Evolutionary conservation across 2,329 filamentous ascomycete species (phyloP).

Genomic region (Furcasterigmium sp.): DNA sequence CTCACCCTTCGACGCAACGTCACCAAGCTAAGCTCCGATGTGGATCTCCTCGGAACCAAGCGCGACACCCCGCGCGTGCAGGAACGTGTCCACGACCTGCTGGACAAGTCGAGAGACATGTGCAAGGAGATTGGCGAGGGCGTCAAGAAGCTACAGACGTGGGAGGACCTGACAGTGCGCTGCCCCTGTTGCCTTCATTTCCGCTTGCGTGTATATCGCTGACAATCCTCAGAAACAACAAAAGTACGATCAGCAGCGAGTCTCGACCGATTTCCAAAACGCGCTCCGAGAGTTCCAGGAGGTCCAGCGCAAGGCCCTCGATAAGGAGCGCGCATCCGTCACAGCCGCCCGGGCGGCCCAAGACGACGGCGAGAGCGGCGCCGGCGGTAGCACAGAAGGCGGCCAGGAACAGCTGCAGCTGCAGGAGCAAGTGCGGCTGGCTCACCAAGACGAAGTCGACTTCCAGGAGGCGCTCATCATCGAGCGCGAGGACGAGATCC

Average conservation of each 20-base stretch:
- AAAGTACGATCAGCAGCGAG: constrained; percentile 93
- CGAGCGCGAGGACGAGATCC: constrained; percentile 93
- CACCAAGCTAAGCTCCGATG: constrained; percentile 75
- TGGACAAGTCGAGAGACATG: constrained; percentile 78
- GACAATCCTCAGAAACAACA: constrained; percentile 97
- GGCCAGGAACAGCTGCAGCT: constrained; percentile 52
- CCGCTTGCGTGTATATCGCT: too few relatives aligned
- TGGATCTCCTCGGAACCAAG: constrained; percentile 80
- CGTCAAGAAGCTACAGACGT: constrained; percentile 84
- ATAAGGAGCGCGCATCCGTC: constrained; percentile 86
- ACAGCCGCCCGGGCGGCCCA: constrained; percentile 77
- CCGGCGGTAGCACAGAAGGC: constrained; percentile 18
- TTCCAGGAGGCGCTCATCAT: constrained; percentile 95
- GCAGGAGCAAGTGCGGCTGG: constrained; percentile 74
- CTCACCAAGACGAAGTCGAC: constrained; percentile 90
- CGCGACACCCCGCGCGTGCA: constrained; percentile 87
- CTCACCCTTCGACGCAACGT: constrained; percentile 88
- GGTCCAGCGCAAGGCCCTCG: constrained; percentile 83
- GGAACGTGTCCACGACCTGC: constrained; percentile 80
- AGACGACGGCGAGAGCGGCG: constrained; percentile 30
- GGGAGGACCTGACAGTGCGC: constrained; percentile 75
- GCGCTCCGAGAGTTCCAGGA: constrained; percentile 87
- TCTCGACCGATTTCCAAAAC: constrained; percentile 87
- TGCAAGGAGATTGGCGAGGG: constrained; percentile 94
- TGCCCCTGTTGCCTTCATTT: not conserved